Evolutionary conservation across 106 monocot species (phyloP), one percentile per base, ranked within the genome.

Genomic region (Hemerocallis citrina): DNA sequence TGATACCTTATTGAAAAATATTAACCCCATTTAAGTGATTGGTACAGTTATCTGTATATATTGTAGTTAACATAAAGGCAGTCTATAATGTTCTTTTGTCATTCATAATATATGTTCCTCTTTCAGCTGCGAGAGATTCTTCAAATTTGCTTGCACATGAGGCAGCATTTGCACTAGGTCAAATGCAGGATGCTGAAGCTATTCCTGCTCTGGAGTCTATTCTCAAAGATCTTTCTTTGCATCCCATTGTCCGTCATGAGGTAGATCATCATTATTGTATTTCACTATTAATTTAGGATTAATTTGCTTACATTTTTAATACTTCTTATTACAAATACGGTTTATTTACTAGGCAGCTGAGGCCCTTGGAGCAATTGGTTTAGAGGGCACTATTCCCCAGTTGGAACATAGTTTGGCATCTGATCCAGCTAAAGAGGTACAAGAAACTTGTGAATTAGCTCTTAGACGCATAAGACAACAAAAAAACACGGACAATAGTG

Each of bases 101-200:
- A 29, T n/a, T 40, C 0, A 5, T 31, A 7, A 63, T 48, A 31
- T 61, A 1, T 68, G 27, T 45, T 24, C 39, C 30, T 23, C 40
- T 65, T 63, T 57, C 76, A 98, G 96, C 88, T 58, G 85, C 82
- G 39, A 84, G 91, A 61, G 96, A 98, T 77, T 52, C 79, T 34
- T 98, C 96, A 58, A 92, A 92, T 65, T 79, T 98, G 63, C 85
- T 98, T 40, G 96, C 96, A n/a, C 96, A 98, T 71, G 96, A 98
- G 71, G 96, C 96, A 23, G 88, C 92, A 71, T 98, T 98, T 82
- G 96, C 96, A 17, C 77, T 98, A 8, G 96, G 96, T 22, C 96
- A 98, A 68, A 98, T 98, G 96, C 96, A 98, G 62, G 96, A 98
- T 65, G 24, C 29, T 36, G 79, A 92, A 69, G 91, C 96, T 40